These are phyloP conservation scores for Chaetomium strumarium DNA, from an alignment of 2,329 filamentous ascomycete species.

Conservation along the genomic window DNA sequence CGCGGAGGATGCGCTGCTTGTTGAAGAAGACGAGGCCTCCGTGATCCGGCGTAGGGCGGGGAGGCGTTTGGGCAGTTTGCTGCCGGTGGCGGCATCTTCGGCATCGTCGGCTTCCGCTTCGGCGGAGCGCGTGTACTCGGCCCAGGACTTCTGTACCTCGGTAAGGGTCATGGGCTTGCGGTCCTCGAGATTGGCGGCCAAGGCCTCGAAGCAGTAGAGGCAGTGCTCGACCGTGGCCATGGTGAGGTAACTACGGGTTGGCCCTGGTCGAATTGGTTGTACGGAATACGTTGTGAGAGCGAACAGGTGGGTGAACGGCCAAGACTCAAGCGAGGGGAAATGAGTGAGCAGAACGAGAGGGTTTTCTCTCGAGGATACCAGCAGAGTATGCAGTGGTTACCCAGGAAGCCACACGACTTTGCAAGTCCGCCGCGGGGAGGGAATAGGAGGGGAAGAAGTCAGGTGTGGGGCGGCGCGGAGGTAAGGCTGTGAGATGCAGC, in stretches of 20 bases:
- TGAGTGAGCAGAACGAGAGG: too few species aligned
- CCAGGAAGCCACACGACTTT: too few species aligned
- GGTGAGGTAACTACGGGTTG: not conserved
- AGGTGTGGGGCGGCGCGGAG: too few species aligned
- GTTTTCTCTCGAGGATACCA: too few species aligned
- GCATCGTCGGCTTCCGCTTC: constrained; percentile 17
- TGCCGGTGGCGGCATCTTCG: constrained; percentile 10
- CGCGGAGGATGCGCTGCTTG: constrained; percentile 30
- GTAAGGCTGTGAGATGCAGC: too few species aligned
- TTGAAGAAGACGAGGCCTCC: constrained; percentile 27
- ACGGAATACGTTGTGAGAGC: not conserved
- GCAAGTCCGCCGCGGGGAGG: too few species aligned
- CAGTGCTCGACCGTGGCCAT: constrained; percentile 89
- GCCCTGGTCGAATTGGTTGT: constrained; percentile 12
- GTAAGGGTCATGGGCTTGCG: constrained; percentile 61
- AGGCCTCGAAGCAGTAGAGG: constrained; percentile 85
- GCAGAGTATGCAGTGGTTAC: too few species aligned
- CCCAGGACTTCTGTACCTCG: constrained; percentile 63
- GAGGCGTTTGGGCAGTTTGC: constrained; percentile 30
- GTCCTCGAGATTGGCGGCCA: constrained; percentile 68
- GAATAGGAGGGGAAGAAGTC: too few species aligned
- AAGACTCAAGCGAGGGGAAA: not conserved
- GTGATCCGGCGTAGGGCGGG: constrained; percentile 40
- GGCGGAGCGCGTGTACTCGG: constrained; percentile 33
- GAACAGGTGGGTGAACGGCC: not conserved